These are phyloP conservation scores for Gymnopus androsaceus DNA, from an alignment of 1,284 basidiomycete genomes.

Conservation along the genomic window DNA sequence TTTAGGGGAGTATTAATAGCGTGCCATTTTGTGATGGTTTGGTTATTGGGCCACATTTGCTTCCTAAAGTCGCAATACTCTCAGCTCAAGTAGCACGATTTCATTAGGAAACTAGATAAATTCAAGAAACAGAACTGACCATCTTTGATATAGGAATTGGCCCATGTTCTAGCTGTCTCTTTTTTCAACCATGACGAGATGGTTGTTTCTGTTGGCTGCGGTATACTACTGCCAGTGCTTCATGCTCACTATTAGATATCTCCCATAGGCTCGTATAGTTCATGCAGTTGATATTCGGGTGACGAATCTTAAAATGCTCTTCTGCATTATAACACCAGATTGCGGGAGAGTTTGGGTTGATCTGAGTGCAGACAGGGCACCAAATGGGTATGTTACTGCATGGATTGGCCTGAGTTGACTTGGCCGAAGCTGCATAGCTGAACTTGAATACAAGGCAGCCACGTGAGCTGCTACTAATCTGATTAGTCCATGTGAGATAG, in stretches of 20 bases:
- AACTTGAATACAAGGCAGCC: slow-evolving; percentile 21
- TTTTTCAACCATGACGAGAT: not conserved
- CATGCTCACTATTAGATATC: slow-evolving; percentile 17
- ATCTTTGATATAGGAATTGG: slow-evolving; percentile 1
- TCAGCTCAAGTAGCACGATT: no score
- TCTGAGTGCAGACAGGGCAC: slow-evolving; percentile 28
- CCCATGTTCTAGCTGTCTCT: not conserved
- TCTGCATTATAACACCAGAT: slow-evolving; percentile 33
- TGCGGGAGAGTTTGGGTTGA: slow-evolving; percentile 19
- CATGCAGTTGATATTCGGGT: slow-evolving; percentile 11
- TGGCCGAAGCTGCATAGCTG: slow-evolving; percentile 24
- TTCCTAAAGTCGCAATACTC: no score
- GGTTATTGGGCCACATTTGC: no score
- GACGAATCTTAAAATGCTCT: slow-evolving; percentile 25
- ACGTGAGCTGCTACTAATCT: slow-evolving; percentile 18
- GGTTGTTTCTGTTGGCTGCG: not conserved
- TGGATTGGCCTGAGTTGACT: slow-evolving; percentile 23
- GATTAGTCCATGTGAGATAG: slow-evolving; percentile 24
- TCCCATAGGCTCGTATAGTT: slow-evolving; percentile 20
- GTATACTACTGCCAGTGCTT: slow-evolving; percentile 15
- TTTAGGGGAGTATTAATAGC: no score
- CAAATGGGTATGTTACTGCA: slow-evolving; percentile 32
- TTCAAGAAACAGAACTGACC: no score
- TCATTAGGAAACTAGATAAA: no score
- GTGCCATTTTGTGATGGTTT: no score